Conservation (phyloP, 2,329 filamentous ascomycete genomes). For the Nothophaeocryptopus gaeumannii region DNA sequence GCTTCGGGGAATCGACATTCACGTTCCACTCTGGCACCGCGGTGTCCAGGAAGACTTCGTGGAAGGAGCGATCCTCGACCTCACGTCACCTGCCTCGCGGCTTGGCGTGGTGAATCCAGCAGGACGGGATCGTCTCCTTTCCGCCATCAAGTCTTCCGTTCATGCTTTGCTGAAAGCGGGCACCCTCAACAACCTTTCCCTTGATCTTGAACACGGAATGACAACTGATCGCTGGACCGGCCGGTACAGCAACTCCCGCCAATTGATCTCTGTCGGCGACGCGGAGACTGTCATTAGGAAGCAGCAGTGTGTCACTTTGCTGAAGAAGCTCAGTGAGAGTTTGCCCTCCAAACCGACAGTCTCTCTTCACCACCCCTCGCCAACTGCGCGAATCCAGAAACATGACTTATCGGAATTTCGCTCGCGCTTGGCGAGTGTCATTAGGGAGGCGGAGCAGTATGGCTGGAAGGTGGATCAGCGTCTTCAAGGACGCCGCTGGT, state of each 20-base stretch:
- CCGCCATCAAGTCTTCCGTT: constrained; percentile 16
- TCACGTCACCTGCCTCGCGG: constrained; percentile 21
- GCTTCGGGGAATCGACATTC: constrained; percentile 16
- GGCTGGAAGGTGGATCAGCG: constrained; percentile 21
- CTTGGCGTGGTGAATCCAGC: constrained; percentile 18
- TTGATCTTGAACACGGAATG: constrained; percentile 17
- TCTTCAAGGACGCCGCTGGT: constrained; percentile 11
- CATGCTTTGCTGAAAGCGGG: constrained; percentile 10
- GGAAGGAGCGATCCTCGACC: constrained; percentile 23
- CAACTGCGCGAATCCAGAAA: constrained; percentile 7
- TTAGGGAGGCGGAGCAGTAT: constrained; percentile 20
- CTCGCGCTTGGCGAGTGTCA: constrained; percentile 7
- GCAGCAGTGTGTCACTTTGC: constrained; percentile 14
- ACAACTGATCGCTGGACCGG: constrained; percentile 18
- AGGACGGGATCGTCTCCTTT: constrained; percentile 18
- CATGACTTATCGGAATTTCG: constrained; percentile 16
- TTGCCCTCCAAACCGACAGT: constrained; percentile 8
- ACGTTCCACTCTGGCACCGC: constrained; percentile 20
- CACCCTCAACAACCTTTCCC: constrained; percentile 9
- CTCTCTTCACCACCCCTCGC: constrained; percentile 8
- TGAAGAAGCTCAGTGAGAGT: constrained; percentile 10
- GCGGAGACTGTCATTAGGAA: constrained; percentile 17
- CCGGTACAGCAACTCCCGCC: constrained; percentile 12
- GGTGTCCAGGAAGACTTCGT: constrained; percentile 18
- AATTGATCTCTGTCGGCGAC: constrained; percentile 12